phyloP scores from a whole-genome alignment of 192 early-diverging fungal species.

The Coemansia sp. region DNA sequence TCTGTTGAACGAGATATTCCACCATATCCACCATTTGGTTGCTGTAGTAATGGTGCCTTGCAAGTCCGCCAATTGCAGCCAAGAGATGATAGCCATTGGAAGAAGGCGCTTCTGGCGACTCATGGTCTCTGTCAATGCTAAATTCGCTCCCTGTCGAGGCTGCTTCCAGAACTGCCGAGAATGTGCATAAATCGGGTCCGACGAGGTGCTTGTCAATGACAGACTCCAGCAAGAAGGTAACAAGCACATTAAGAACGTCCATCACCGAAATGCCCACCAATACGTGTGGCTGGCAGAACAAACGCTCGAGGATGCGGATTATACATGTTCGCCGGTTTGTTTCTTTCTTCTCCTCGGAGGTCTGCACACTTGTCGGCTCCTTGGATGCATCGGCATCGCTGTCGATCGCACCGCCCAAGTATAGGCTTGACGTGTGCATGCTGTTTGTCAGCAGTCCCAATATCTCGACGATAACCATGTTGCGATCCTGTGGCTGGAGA shows the following conservation, averaged over 20 bases:
- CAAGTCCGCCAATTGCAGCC: slow-evolving; percentile 50
- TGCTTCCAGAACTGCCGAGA: slow-evolving; percentile 18
- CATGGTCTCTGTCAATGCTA: neutral
- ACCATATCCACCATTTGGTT: slow-evolving; percentile 49
- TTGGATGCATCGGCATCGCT: neutral
- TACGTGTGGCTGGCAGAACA: slow-evolving; percentile 50
- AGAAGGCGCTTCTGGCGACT: slow-evolving; percentile 2
- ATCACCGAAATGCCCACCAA: slow-evolving; percentile 56
- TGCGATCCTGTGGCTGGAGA: slow-evolving; percentile 49
- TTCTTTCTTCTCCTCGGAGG: neutral
- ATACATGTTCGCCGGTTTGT: slow-evolving; percentile 31
- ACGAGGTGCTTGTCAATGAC: slow-evolving; percentile 9
- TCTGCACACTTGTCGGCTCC: neutral
- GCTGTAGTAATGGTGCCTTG: slow-evolving; percentile 51
- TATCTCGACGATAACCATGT: slow-evolving; percentile 54
- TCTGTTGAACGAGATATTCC: slow-evolving; percentile 34
- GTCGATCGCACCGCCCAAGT: slow-evolving; percentile 4
- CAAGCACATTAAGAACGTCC: slow-evolving; percentile 52
- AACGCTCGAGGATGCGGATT: slow-evolving; percentile 41
- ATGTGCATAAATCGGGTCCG: slow-evolving; percentile 19
- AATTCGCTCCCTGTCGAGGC: neutral
- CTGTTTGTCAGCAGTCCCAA: slow-evolving; percentile 41
- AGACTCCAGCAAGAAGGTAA: slow-evolving; percentile 40
- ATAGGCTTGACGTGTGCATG: slow-evolving; percentile 23
- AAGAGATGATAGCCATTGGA: slow-evolving; percentile 44